phyloP scores from a whole-genome alignment of 257 asterid genomes.

The Jaltomata sinuosa region DNA sequence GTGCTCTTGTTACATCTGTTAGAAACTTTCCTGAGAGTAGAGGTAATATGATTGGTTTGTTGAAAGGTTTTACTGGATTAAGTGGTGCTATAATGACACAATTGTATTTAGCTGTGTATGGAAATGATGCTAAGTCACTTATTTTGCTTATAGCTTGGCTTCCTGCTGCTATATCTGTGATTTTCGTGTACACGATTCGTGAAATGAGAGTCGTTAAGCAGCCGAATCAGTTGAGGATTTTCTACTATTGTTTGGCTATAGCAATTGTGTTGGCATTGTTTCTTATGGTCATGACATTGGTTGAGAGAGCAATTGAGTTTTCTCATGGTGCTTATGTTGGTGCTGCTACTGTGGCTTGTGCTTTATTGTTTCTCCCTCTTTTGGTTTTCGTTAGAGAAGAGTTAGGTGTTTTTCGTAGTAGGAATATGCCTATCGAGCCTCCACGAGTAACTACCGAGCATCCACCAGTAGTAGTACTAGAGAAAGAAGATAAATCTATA shows the following conservation, averaged over 20 bases:
- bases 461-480: not conserved
- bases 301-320: slow-evolving; percentile 31
- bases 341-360: slow-evolving; percentile 51
- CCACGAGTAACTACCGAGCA: slow-evolving; percentile 14
- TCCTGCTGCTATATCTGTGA: slow-evolving; percentile 73
- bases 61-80: slow-evolving; percentile 74
- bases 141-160: slow-evolving; percentile 85
- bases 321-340: slow-evolving; percentile 56
- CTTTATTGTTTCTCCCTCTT: slow-evolving; percentile 50
- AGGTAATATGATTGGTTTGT: slow-evolving; percentile 52
- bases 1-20: slow-evolving; percentile 75
- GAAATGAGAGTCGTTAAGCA: slow-evolving; percentile 40
- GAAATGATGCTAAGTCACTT: slow-evolving; percentile 60
- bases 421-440: not conserved
- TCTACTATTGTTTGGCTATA: slow-evolving; percentile 45
- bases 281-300: slow-evolving; percentile 62
- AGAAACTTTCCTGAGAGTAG: slow-evolving; percentile 65
- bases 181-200: slow-evolving; percentile 74
- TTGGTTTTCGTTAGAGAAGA: slow-evolving; percentile 53
- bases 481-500: not conserved
- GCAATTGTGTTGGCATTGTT: slow-evolving; percentile 54
- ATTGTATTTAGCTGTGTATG: slow-evolving; percentile 62
- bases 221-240: slow-evolving; percentile 33
- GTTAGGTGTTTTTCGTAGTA: slow-evolving; percentile 15
- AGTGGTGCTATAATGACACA: slow-evolving; percentile 84